Base-by-base conservation (phyloP, 1,284 basidiomycete genomes). In the Vanrija pseudolonga region DNA sequence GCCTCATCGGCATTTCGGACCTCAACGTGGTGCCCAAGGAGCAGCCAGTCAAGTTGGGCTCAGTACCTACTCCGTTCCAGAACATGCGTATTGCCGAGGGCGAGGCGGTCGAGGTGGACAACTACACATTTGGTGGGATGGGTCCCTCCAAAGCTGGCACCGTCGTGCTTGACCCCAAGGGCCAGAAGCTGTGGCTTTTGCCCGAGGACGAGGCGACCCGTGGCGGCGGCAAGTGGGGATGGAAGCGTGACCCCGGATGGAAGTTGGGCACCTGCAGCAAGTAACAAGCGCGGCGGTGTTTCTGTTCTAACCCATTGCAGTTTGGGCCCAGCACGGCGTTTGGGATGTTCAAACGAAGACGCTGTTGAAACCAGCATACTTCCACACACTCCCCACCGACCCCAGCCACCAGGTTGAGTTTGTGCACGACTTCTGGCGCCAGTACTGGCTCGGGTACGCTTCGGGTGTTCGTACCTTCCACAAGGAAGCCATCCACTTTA, bases 321-420 rank as follows among this genome's bases (percentile, higher is more conserved):
- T 90, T 26, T 98, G 95, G 95, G 93, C 92, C 0, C 82, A 84
- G 63, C 94, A 98, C 69, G 90, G 87, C 50, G 88, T 98, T 0
- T 98, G 95, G 95, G 88, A 97, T 67, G 55, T 72, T 46, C 77
- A 83, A 45, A 84, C 85, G 0, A 84, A 85, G 15, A 83, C 81
- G 32, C 71, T 95, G 3, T 79, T 93, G 51, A 77, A 80, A 38
- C 87, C 90, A 0, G 81, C 86, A 57, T 97, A 98, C 77, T 98
- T 98, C 77, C 73, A 68, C 37, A 79, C 73, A 45, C 62, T 65
- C 65, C 65, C 85, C 67, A 57, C 65, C 47, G 60, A 77, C 61
- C 60, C 67, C 4, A 56, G 69, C 11, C 65, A 69, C 14, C 28
- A 57, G 14, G 57, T 70, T 42, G 66, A 72, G 24, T 96, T 92